phyloP scores from a whole-genome alignment of 2,329 filamentous ascomycete species.

The Colletotrichum sp. region DNA sequence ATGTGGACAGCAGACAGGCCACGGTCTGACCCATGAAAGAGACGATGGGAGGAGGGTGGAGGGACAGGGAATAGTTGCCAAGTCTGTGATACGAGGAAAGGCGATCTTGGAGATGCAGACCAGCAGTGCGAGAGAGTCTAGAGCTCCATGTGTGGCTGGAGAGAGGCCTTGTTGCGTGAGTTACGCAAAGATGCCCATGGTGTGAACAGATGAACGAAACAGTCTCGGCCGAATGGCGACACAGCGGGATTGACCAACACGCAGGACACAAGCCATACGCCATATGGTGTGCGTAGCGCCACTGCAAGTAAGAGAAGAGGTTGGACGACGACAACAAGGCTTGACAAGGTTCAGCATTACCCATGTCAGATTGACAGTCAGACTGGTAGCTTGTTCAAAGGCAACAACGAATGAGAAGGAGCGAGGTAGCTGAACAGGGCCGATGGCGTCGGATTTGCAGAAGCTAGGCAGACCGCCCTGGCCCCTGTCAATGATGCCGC shows the following conservation, averaged over 20 bases:
- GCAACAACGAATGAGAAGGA: conserved; percentile 2
- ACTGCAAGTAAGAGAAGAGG: conserved; percentile 11
- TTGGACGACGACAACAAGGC: conserved; percentile 10
- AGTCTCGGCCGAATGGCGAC: not conserved
- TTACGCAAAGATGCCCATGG: not conserved
- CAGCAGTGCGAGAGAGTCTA: not conserved
- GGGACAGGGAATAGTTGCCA: conserved; percentile 5
- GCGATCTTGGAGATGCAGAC: conserved; percentile 6
- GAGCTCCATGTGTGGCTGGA: not conserved
- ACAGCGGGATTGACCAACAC: not conserved
- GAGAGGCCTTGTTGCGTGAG: not conserved
- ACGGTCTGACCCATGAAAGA: not conserved
- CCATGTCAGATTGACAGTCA: conserved; percentile 2
- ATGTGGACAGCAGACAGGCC: conserved; percentile 4
- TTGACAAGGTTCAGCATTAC: conserved; percentile 4
- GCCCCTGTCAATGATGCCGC: conserved; percentile 3
- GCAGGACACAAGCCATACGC: not conserved
- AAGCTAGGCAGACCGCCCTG: not conserved
- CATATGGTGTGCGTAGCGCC: not conserved
- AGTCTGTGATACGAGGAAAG: conserved; percentile 21
- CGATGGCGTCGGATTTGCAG: not conserved
- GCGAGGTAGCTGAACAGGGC: not conserved
- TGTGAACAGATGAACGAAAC: not conserved
- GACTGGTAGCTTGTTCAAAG: conserved; percentile 4
- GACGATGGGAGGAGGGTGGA: not conserved